phyloP scores from a whole-genome alignment of 208 protist genomes.

The Acanthamoeba lenticulata region DNA sequence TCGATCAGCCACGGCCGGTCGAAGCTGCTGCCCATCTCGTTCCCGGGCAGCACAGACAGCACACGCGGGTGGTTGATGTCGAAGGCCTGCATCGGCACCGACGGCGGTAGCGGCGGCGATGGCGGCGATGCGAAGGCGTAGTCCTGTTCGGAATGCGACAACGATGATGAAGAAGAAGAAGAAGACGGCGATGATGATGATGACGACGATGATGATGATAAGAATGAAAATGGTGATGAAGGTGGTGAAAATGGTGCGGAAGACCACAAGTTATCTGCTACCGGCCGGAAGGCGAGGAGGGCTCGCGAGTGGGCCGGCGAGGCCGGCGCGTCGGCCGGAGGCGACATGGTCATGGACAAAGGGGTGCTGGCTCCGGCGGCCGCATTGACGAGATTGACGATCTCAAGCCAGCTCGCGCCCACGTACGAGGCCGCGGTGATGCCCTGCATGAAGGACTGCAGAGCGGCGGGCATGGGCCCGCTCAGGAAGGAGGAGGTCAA shows the following conservation, averaged over 20 bases:
- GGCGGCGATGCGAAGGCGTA: background rate
- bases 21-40: background rate
- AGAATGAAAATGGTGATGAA: background rate
- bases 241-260: background rate
- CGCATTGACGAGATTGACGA: background rate
- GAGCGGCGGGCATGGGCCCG: background rate
- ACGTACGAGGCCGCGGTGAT: background rate
- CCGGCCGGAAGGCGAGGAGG: background rate
- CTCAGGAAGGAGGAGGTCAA: no score
- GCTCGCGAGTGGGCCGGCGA: no score
- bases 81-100: background rate
- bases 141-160: no score
- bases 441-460: no score
- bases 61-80: background rate
- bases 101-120: background rate
- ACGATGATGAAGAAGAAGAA: background rate
- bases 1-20: constrained; percentile 29
- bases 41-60: background rate
- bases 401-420: background rate
- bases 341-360: background rate
- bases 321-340: no score
- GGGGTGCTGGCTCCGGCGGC: no score
- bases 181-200: background rate
- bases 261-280: no score
- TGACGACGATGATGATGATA: background rate